Conservation (phyloP, 169 alveolate species). For the Cryptosporidium xiaoi region DNA sequence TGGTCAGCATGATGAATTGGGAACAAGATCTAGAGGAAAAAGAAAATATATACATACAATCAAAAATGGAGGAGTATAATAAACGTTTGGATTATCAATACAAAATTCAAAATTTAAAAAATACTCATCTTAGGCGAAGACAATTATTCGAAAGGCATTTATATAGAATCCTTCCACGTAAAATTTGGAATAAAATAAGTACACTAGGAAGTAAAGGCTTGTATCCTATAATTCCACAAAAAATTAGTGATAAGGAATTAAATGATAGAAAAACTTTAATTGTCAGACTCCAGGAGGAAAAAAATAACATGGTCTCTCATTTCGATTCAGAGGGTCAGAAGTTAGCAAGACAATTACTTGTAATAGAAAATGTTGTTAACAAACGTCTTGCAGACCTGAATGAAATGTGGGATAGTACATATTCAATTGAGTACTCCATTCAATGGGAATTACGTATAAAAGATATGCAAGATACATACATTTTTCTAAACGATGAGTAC, state of each 20-base stretch:
- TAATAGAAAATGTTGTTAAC: slow-evolving; percentile 45
- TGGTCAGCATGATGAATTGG: slow-evolving; percentile 60
- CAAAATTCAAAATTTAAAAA: slow-evolving; percentile 49
- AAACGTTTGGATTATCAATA: slow-evolving; percentile 46
- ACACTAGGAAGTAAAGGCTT: slow-evolving; percentile 55
- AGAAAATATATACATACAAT: slow-evolving; percentile 23
- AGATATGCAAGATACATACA: slow-evolving; percentile 68
- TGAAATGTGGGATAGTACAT: slow-evolving; percentile 73
- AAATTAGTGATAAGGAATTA: slow-evolving; percentile 54
- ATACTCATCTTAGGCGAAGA: slow-evolving; percentile 41
- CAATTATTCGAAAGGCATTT: slow-evolving; percentile 40
- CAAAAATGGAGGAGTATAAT: slow-evolving; percentile 43
- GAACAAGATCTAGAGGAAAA: slow-evolving; percentile 14
- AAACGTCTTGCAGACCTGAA: slow-evolving; percentile 54
- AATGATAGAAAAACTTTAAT: slow-evolving; percentile 49
- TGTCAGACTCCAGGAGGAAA: slow-evolving; percentile 62
- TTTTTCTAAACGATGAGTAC: slow-evolving; percentile 51
- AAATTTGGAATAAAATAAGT: slow-evolving; percentile 47
- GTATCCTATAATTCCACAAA: slow-evolving; percentile 52
- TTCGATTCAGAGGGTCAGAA: slow-evolving; percentile 56
- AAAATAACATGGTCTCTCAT: slow-evolving; percentile 36
- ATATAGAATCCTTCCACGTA: slow-evolving; percentile 45
- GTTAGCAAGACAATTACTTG: slow-evolving; percentile 31
- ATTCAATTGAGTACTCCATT: slow-evolving; percentile 62
- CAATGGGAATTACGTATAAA: slow-evolving; percentile 69